Base-by-base conservation (phyloP, 2,329 filamentous ascomycete species). In the Pezicula rhizophila region DNA sequence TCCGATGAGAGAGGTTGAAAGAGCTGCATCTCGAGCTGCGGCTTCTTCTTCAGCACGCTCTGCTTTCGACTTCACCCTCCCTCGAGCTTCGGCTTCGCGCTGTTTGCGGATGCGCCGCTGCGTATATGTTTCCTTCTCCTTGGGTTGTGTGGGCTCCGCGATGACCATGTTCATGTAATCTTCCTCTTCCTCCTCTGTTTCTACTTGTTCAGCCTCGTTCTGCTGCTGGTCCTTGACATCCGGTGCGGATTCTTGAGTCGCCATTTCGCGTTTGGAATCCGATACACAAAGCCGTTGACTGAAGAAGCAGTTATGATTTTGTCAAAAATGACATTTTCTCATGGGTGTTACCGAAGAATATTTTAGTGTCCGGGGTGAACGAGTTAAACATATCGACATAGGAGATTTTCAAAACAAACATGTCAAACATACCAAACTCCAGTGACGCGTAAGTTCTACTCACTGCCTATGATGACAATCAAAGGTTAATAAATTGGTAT, bases 151-250 rank as follows among this genome's bases (percentile, higher is more conserved):
- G 0, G 80, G 76, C 48, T 95, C 87, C 15, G 80, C 76, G 64
- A 99, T 91, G 12, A 84, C 77, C 92, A 99, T 97, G 60, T 85
- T 89, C 87, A 99, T 95, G 75, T 99, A 97, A 68, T 99, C 93
- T 55, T 96, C 90, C 54, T 90, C 87, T 2, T 76, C 74, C 1
- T 62, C 65, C 5, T 57, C 57, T 12, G 6, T n/a, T 23, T 44
- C 47, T 17, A 11, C 28, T 5, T 23, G 23, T 23, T 99, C 93
- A 55, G 96, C 90, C 54, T 90, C 88, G 15, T 90, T 88, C 6
- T 89, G 87, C 2, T 76, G 74, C 1, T 62, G 64, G 5, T 57
- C 57, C n/a, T 8, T 12, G 23, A 42, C 47, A 18, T 11, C 25
- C 5, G 50, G 33, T 15, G 26, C 17, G 14, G 47, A 31, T 34